Evolutionary conservation across 1,284 basidiomycete species (phyloP).

Genomic region (Serendipita sp.): DNA sequence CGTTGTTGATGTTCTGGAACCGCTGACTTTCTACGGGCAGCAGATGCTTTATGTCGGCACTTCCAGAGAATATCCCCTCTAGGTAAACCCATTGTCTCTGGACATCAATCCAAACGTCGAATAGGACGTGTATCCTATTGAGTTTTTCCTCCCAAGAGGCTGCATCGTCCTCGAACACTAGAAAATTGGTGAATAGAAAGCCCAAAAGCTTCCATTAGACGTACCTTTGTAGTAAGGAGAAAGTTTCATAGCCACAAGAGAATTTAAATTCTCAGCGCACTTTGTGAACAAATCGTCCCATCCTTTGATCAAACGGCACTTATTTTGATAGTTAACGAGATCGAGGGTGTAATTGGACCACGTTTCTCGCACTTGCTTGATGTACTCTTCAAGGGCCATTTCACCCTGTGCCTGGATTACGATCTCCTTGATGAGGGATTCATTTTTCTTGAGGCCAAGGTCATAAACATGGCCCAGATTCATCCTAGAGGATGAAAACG

Average conservation of each 20-base stretch:
- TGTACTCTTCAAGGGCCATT: slow-evolving; percentile 90
- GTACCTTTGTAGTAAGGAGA: slow-evolving; percentile 92
- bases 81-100: slow-evolving; percentile 99
- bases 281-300: slow-evolving; percentile 98
- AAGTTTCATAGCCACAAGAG: slow-evolving; percentile 89
- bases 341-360: slow-evolving; percentile 96
- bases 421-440: slow-evolving; percentile 80
- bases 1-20: slow-evolving; percentile 97
- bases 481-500: slow-evolving; percentile 41
- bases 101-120: slow-evolving; percentile 99
- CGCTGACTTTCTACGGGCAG: slow-evolving; percentile 93
- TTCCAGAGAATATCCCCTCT: slow-evolving; percentile 98
- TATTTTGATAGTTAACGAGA: slow-evolving; percentile 97
- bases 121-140: slow-evolving; percentile 88
- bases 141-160: slow-evolving; percentile 90
- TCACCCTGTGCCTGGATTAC: slow-evolving; percentile 98
- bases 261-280: slow-evolving; percentile 92
- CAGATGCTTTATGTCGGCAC: slow-evolving; percentile 95
- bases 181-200: not conserved
- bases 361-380: slow-evolving; percentile 89
- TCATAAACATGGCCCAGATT: slow-evolving; percentile 96
- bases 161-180: slow-evolving; percentile 90
- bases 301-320: slow-evolving; percentile 89
- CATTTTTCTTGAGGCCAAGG: slow-evolving; percentile 89
- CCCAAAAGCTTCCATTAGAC: slow-evolving; percentile 12